Percentiles rank a stretch among this genome's conserved stretches.
Conservation (phyloP, 2,329 filamentous ascomycete genomes). For the Pestalotiopsis sp. region DNA sequence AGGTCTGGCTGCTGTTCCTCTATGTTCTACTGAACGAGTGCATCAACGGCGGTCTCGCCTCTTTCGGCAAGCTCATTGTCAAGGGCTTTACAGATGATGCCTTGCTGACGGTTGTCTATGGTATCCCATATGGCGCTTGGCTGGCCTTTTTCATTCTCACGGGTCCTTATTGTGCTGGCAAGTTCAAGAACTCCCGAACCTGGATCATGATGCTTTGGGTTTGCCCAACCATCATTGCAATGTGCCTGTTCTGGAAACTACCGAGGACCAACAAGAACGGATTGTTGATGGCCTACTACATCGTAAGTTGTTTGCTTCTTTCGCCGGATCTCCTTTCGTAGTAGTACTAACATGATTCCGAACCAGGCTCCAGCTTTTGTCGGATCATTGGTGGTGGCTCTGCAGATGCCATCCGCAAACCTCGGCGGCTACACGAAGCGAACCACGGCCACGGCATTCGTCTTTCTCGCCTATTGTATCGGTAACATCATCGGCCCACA, state of each 20-base stretch:
- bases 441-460: constrained; percentile 45
- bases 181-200: constrained; percentile 52
- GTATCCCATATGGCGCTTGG: constrained; percentile 57
- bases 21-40: constrained; percentile 54
- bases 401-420: constrained; percentile 54
- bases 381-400: constrained; percentile 52
- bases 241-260: constrained; percentile 53
- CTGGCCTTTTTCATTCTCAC: constrained; percentile 56
- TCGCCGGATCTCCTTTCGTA: background rate
- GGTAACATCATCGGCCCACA: constrained; percentile 50
- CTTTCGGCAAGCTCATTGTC: constrained; percentile 59
- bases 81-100: constrained; percentile 48
- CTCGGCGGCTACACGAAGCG: constrained; percentile 51
- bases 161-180: constrained; percentile 53
- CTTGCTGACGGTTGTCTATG: constrained; percentile 51
- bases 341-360: background rate
- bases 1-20: constrained; percentile 46
- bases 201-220: constrained; percentile 55
- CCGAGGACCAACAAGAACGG: constrained; percentile 43
- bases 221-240: constrained; percentile 52
- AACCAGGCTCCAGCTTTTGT: constrained; percentile 38
- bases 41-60: constrained; percentile 55
- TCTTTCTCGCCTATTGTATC: constrained; percentile 49
- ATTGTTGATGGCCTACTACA: constrained; percentile 54
- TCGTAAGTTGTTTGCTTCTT: constrained; percentile 24